These are phyloP conservation scores for Lagenidium sp. DNA, from an alignment of 352 stramenopile species.

Conservation along the genomic window DNA sequence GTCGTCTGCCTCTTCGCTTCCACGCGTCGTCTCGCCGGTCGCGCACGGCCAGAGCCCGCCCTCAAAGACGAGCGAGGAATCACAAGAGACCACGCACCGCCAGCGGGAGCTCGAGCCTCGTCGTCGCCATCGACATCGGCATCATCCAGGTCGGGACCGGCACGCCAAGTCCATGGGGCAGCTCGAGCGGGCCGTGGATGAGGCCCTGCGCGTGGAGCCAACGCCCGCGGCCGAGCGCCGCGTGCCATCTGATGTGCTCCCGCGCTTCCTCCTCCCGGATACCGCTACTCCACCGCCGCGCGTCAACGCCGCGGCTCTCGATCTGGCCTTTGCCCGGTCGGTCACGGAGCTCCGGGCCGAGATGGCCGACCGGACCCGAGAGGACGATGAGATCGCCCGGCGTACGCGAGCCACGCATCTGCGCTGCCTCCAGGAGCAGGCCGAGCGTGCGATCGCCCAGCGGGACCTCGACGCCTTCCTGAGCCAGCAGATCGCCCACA, in stretches of 20 bases:
- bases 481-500: constrained; percentile 34
- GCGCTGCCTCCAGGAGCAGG: constrained; percentile 26
- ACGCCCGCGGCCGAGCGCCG: too few species aligned
- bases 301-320: constrained; percentile 2
- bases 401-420: constrained; percentile 25
- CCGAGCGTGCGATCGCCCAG: constrained; percentile 22
- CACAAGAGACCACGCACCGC: not conserved
- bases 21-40: not conserved
- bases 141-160: too few species aligned
- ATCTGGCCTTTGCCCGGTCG: constrained; percentile 8
- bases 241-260: too few species aligned
- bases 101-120: too few species aligned
- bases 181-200: not conserved
- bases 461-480: constrained; percentile 44
- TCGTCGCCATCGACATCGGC: too few species aligned
- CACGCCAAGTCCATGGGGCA: not conserved
- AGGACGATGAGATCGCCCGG: constrained; percentile 17
- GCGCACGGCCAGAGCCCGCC: not conserved
- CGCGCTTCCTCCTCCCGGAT: not conserved
- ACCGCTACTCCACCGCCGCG: not conserved
- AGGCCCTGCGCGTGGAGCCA: not conserved
- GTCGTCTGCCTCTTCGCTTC: too few species aligned
- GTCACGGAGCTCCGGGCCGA: not conserved
- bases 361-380: not conserved
- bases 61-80: not conserved